Conservation (phyloP, 2,329 filamentous ascomycete genomes). For the Paracamarosporium sp. region DNA sequence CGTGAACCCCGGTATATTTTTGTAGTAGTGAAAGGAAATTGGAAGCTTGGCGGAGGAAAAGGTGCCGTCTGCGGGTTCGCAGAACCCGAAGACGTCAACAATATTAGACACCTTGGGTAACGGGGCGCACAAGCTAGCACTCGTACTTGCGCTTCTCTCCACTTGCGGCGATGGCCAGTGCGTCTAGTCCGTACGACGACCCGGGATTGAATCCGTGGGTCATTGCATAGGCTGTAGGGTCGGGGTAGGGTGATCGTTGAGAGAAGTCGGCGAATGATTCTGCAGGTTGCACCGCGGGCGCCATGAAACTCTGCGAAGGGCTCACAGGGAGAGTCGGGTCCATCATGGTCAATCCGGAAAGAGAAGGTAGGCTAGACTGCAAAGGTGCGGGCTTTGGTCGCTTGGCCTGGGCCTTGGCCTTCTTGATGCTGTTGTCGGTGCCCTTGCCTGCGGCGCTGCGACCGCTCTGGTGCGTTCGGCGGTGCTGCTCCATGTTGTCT, state of each 20-base stretch:
- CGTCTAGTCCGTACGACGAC: slow-evolving; percentile 42
- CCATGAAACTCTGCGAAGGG: slow-evolving; percentile 29
- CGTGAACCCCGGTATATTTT: slow-evolving; percentile 30
- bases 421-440: slow-evolving; percentile 45
- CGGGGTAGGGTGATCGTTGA: slow-evolving; percentile 37
- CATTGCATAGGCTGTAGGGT: slow-evolving; percentile 32
- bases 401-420: slow-evolving; percentile 41
- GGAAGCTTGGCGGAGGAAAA: background rate
- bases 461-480: slow-evolving; percentile 72
- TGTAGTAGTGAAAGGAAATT: slow-evolving; percentile 1
- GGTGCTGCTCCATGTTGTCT: slow-evolving; percentile 88
- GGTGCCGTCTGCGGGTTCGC: background rate
- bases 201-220: slow-evolving; percentile 29
- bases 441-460: slow-evolving; percentile 46
- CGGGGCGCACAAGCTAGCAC: slow-evolving; percentile 15
- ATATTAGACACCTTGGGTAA: background rate
- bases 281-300: slow-evolving; percentile 34
- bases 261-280: slow-evolving; percentile 31
- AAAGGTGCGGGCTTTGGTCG: slow-evolving; percentile 42
- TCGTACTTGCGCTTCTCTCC: slow-evolving; percentile 47
- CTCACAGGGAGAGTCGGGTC: slow-evolving; percentile 38
- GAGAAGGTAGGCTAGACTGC: slow-evolving; percentile 24
- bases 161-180: slow-evolving; percentile 45
- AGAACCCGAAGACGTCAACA: no score
- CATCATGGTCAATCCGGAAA: slow-evolving; percentile 31